phyloP scores from a whole-genome alignment of 2,329 filamentous ascomycete genomes.

The Fusarium incarnatum region DNA sequence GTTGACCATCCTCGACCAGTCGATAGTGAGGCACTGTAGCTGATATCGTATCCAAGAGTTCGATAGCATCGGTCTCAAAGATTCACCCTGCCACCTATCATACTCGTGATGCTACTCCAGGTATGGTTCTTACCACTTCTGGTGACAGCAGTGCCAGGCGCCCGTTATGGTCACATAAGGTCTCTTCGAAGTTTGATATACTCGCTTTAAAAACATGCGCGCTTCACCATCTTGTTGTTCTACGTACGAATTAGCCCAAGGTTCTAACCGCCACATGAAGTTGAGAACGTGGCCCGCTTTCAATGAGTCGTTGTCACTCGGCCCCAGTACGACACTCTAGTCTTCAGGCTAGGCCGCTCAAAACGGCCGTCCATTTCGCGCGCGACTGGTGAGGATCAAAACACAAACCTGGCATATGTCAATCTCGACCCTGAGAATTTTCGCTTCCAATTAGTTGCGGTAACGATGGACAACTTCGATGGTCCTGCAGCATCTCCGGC shows the following conservation, averaged over 20 bases:
- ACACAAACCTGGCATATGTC: conserved; percentile 30
- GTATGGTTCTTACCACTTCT: conserved; percentile 2
- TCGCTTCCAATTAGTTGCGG: conserved; percentile 39
- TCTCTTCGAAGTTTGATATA: conserved; percentile 14
- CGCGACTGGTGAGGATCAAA: conserved; percentile 40
- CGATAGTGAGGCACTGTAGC: conserved; percentile 1
- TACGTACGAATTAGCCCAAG: conserved; percentile 33
- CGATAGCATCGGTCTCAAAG: background rate
- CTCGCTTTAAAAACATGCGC: conserved; percentile 26
- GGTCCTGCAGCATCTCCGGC: conserved; percentile 34
- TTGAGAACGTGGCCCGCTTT: conserved; percentile 48
- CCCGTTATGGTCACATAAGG: conserved; percentile 4
- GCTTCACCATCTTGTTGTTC: conserved; percentile 22
- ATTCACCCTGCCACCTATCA: background rate
- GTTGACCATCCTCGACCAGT: conserved; percentile 3
- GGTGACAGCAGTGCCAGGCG: background rate
- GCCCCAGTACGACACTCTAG: conserved; percentile 42
- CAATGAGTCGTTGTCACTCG: conserved; percentile 45
- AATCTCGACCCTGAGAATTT: conserved; percentile 40
- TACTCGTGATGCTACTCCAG: conserved; percentile 22
- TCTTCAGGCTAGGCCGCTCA: conserved; percentile 37
- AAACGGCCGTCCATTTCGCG: conserved; percentile 43
- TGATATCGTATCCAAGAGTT: conserved; percentile 13
- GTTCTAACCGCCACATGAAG: conserved; percentile 46
- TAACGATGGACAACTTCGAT: conserved; percentile 33